Conservation (phyloP, 2,329 filamentous ascomycete genomes). For the Daldinia sp. region DNA sequence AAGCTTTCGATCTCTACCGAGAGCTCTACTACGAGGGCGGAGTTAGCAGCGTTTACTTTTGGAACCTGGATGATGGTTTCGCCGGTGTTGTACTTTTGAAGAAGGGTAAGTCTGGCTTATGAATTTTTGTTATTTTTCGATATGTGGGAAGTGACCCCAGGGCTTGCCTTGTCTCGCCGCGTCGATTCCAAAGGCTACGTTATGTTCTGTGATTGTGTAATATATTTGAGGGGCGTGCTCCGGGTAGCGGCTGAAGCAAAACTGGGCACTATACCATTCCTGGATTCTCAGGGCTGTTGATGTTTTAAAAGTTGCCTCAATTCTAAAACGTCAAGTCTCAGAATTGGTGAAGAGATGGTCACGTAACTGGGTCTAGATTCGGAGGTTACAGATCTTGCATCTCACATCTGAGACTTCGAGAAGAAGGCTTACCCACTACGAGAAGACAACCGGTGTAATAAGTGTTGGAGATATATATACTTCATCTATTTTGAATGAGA, state of each 20-base stretch:
- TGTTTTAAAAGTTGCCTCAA: conserved; percentile 2
- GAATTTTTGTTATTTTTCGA: neutral
- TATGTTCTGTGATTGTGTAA: neutral
- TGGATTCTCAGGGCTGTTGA: neutral
- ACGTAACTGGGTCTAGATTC: conserved; percentile 3
- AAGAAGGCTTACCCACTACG: conserved; percentile 5
- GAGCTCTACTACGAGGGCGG: conserved; percentile 98
- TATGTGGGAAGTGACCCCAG: neutral
- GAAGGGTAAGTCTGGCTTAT: conserved; percentile 70
- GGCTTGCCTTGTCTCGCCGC: neutral
- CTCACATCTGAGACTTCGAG: conserved; percentile 32
- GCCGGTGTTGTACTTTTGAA: conserved; percentile 95
- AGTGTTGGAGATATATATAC: conserved; percentile 31
- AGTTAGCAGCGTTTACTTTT: conserved; percentile 95
- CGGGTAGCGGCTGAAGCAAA: conserved; percentile 5
- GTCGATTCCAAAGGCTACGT: neutral
- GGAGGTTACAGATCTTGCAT: conserved; percentile 36
- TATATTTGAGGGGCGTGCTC: conserved; percentile 1
- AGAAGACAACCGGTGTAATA: conserved; percentile 16
- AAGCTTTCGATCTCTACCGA: conserved; percentile 95
- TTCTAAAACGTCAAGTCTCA: conserved; percentile 22
- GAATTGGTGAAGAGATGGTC: conserved; percentile 11
- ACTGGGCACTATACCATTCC: conserved; percentile 6
- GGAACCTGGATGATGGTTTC: conserved; percentile 98
- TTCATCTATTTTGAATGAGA: conserved; percentile 13